Percentiles rank a stretch among this genome's conserved stretches.
These are phyloP conservation scores for Rutstroemia sp. DNA, from an alignment of 2,329 filamentous ascomycete genomes.

Conservation along the genomic window DNA sequence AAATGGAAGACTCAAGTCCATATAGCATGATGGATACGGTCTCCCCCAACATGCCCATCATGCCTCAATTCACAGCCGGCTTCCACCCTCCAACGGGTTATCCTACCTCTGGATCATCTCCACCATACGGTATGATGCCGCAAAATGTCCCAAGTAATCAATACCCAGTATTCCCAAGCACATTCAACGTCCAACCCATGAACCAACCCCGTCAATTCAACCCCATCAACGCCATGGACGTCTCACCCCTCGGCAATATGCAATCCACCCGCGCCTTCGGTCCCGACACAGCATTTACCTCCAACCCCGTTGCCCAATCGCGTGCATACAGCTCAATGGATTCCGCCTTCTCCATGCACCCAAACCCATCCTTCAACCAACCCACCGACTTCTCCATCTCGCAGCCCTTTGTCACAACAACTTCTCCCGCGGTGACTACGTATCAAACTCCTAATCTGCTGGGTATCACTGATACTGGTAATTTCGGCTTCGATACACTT, in stretches of 20 bases:
- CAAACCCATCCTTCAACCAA: slow-evolving; percentile 16
- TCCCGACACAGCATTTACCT: slow-evolving; percentile 15
- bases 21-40: slow-evolving; percentile 19
- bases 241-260: slow-evolving; percentile 11
- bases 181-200: slow-evolving; percentile 16
- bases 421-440: slow-evolving; percentile 17
- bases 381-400: slow-evolving; percentile 19
- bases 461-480: slow-evolving; percentile 19
- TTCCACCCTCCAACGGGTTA: slow-evolving; percentile 19
- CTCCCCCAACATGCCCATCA: slow-evolving; percentile 20
- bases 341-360: slow-evolving; percentile 14
- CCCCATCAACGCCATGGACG: slow-evolving; percentile 11
- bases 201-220: slow-evolving; percentile 16
- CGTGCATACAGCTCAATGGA: slow-evolving; percentile 18
- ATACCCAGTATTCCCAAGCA: slow-evolving; percentile 15
- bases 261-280: slow-evolving; percentile 15
- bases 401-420: slow-evolving; percentile 21
- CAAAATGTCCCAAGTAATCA: slow-evolving; percentile 15
- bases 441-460: slow-evolving; percentile 22
- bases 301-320: slow-evolving; percentile 17
- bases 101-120: slow-evolving; percentile 11
- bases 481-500: slow-evolving; percentile 19
- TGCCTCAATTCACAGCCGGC: slow-evolving; percentile 16
- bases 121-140: slow-evolving; percentile 16
- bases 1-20: slow-evolving; percentile 23